Evolutionary conservation across 139 green algal genomes (phyloP), one percentile per base, ranked within the genome.

Genomic region (Eudorina sp.): DNA sequence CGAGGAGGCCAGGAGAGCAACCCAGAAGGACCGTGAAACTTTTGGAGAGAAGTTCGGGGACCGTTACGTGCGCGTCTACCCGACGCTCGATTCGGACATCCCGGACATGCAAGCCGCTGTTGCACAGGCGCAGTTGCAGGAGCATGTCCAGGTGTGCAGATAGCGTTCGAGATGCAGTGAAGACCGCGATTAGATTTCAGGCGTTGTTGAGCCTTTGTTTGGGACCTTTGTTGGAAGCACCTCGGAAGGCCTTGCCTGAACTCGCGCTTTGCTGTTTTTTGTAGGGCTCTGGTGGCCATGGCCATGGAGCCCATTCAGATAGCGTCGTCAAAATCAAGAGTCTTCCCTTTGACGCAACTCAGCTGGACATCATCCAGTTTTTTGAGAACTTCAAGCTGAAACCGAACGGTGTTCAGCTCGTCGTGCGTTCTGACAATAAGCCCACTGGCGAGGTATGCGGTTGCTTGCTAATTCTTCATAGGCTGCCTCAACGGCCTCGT

Each of bases 271-370:
- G 8, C 31, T 64, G 7, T 82, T 43, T 13, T 82, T 5, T 79
- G 48, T 53, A 89, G 84, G 84, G 84, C 11, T 51, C 25, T 21
- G 84, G 85, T 29, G 43, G 36, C 62, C 86, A 90, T 41, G 40
- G 31, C 1, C 83, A 82, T 68, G 53, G 53, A 29, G 88, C 87
- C 19, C 93, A 94, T 48, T 60, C 85, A 8, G 95, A 96, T 84
- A 95, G 93, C 45, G 93, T 97, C 13, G 89, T 97, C 6, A 95
- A 95, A 48, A 92, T 97, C 60, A 95, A 95, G 85, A 94, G 90
- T 29, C 82, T 97, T 80, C 95, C 95, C 4, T 94, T 95, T 81
- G 92, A 95, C 81, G 93, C 94, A 0, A 93, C 89, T 2, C 83
- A 93, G 73, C 88, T 92, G 16, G 95, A 97, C 82, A 92, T 97